These are phyloP conservation scores for Auriculariales sp. DNA, from an alignment of 768 basidiomycete species.

Conservation along the genomic window DNA sequence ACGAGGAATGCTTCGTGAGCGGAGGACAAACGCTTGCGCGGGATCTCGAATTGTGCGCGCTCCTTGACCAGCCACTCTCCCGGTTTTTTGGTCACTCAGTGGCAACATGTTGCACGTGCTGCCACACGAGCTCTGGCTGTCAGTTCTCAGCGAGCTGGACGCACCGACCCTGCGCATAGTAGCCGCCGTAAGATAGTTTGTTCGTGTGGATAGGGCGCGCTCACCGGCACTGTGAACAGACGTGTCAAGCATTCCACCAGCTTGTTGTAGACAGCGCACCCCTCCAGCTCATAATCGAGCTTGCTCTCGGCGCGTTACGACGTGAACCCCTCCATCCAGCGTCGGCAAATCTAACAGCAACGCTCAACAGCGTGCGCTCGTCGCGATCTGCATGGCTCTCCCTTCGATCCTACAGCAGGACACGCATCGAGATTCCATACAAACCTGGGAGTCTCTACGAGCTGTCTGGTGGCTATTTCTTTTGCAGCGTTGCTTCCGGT, in stretches of 20 bases:
- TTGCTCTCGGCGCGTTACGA: not conserved
- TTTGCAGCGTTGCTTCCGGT: not conserved
- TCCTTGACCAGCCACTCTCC: too few species aligned
- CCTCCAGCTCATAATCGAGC: not conserved
- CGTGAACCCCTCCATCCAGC: not conserved
- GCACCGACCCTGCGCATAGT: not conserved
- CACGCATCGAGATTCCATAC: not conserved
- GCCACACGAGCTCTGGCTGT: not conserved
- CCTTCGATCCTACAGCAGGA: not conserved
- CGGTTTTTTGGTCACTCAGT: too few species aligned
- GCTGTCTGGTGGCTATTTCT: slow-evolving; percentile 1
- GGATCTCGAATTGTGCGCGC: too few species aligned
- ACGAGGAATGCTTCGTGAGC: too few species aligned
- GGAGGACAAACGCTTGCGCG: too few species aligned
- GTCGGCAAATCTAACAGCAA: not conserved
- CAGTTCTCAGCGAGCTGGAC: not conserved
- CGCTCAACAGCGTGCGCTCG: not conserved
- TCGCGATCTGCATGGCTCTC: not conserved
- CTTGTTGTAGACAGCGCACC: not conserved
- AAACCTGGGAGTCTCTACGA: not conserved
- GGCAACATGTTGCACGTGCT: not conserved
- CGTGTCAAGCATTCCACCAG: not conserved
- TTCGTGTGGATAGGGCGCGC: not conserved
- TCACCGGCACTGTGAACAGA: not conserved
- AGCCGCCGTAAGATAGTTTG: not conserved